phyloP scores from a whole-genome alignment of 495 filamentous ascomycete species.

The Paragyromitra xinjiangensis region DNA sequence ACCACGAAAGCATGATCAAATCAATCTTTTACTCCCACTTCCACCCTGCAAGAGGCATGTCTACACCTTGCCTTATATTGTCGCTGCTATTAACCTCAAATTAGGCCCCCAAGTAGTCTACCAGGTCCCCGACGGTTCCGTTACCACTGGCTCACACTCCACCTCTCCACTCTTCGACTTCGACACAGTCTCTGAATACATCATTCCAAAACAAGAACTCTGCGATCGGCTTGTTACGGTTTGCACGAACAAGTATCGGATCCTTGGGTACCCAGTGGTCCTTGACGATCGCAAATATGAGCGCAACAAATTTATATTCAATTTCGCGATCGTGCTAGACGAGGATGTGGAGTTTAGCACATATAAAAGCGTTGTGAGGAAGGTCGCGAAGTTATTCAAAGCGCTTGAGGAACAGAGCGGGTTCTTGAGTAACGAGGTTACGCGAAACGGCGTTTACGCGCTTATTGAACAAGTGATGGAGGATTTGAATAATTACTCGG shows the following conservation, averaged over 20 bases:
- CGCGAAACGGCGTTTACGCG: slow-evolving; percentile 67
- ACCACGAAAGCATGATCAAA: slow-evolving; percentile 73
- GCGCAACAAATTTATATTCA: slow-evolving; percentile 98
- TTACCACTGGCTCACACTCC: slow-evolving; percentile 65
- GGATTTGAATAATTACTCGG: slow-evolving; percentile 95
- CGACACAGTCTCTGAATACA: slow-evolving; percentile 80
- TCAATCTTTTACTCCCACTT: slow-evolving; percentile 96
- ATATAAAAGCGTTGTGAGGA: slow-evolving; percentile 84
- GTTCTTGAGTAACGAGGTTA: slow-evolving; percentile 71
- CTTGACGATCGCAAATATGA: slow-evolving; percentile 78
- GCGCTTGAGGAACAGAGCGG: slow-evolving; percentile 86
- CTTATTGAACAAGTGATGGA: slow-evolving; percentile 91
- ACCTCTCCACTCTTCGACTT: slow-evolving; percentile 79
- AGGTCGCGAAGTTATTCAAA: slow-evolving; percentile 83
- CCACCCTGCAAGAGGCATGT: slow-evolving; percentile 79
- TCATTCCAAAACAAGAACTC: slow-evolving; percentile 91
- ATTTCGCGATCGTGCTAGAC: slow-evolving; percentile 86
- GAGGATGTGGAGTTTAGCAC: slow-evolving; percentile 71
- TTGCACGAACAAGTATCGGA: slow-evolving; percentile 76
- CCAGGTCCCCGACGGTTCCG: slow-evolving; percentile 76
- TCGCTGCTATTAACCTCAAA: background rate
- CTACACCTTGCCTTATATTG: background rate
- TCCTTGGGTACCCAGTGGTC: slow-evolving; percentile 89
- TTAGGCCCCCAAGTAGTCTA: slow-evolving; percentile 82
- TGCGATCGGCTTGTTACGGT: slow-evolving; percentile 87